Evolutionary conservation across 768 basidiomycete genomes (phyloP).

Genomic region (Agrocybe pediades): DNA sequence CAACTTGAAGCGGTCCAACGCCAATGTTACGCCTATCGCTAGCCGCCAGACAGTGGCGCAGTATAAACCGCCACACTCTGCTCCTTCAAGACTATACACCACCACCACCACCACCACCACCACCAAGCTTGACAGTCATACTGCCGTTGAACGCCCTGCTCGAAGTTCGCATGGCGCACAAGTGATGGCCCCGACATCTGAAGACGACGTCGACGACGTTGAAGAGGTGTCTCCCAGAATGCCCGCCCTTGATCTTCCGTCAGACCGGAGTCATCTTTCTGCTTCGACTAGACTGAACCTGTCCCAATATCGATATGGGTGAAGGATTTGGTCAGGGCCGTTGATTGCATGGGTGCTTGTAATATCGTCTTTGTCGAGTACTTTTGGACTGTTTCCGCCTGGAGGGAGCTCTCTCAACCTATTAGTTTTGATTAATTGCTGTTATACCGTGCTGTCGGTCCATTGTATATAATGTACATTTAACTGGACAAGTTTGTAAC

Average conservation of each 20-base stretch:
- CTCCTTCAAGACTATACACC: slow-evolving; percentile 14
- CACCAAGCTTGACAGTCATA: not conserved
- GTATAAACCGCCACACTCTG: slow-evolving; percentile 18
- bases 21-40: slow-evolving; percentile 46
- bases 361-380: not conserved
- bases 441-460: slow-evolving; percentile 13
- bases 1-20: slow-evolving; percentile 41
- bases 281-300: slow-evolving; percentile 14
- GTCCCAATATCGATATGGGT: slow-evolving; percentile 21
- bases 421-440: slow-evolving; percentile 3
- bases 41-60: slow-evolving; percentile 32
- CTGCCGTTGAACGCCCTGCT: not conserved
- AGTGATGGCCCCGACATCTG: not conserved
- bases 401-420: no score
- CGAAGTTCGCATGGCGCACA: not conserved
- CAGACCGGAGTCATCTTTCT: slow-evolving; percentile 14
- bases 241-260: not conserved
- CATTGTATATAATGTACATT: slow-evolving; percentile 8
- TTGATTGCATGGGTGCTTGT: not conserved
- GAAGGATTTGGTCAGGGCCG: not conserved
- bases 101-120: not conserved
- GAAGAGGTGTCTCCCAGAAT: slow-evolving; percentile 4
- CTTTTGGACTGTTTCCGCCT: no score
- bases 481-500: not conserved
- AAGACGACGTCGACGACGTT: not conserved